phyloP scores from a whole-genome alignment of 495 filamentous ascomycete genomes.

The Aspergillus mulundensis region DNA sequence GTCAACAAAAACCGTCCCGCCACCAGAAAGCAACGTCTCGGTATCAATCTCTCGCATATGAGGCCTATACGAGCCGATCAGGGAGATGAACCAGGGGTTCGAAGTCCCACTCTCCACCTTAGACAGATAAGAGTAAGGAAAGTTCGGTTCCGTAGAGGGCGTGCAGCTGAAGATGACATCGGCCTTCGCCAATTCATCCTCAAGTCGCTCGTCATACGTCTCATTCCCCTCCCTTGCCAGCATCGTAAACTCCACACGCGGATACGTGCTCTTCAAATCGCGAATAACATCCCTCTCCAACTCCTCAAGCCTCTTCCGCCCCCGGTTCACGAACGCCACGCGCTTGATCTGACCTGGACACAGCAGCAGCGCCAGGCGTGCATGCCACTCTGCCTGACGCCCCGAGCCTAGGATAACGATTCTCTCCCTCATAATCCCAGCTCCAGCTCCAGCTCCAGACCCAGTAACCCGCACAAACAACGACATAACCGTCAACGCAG shows the following conservation, averaged over 20 bases:
- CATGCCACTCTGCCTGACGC: constrained; percentile 89
- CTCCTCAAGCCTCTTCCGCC: constrained; percentile 45
- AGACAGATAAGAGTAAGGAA: constrained; percentile 50
- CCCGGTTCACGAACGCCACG: constrained; percentile 73
- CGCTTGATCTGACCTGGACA: constrained; percentile 54
- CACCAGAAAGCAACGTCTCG: constrained; percentile 67
- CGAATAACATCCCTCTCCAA: constrained; percentile 26
- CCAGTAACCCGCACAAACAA: constrained; percentile 56
- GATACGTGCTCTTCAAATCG: constrained; percentile 25
- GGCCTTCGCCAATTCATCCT: constrained; percentile 29
- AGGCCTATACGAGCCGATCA: constrained; percentile 79
- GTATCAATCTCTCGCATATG: constrained; percentile 83
- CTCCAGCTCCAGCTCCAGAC: background rate
- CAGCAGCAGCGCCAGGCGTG: constrained; percentile 73
- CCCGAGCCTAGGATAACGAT: constrained; percentile 82
- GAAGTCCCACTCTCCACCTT: background rate
- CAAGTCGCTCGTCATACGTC: constrained; percentile 26
- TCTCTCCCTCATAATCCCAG: constrained; percentile 48
- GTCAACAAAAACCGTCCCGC: constrained; percentile 78
- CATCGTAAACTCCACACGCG: constrained; percentile 18
- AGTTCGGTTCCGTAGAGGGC: constrained; percentile 57
- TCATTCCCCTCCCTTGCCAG: constrained; percentile 30
- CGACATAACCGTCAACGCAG: constrained; percentile 77
- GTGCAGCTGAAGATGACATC: constrained; percentile 83
- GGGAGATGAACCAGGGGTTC: constrained; percentile 70